These are phyloP conservation scores for Groenewaldozyma tartarivorans DNA, from an alignment of 805 yeast species.

Conservation along the genomic window DNA sequence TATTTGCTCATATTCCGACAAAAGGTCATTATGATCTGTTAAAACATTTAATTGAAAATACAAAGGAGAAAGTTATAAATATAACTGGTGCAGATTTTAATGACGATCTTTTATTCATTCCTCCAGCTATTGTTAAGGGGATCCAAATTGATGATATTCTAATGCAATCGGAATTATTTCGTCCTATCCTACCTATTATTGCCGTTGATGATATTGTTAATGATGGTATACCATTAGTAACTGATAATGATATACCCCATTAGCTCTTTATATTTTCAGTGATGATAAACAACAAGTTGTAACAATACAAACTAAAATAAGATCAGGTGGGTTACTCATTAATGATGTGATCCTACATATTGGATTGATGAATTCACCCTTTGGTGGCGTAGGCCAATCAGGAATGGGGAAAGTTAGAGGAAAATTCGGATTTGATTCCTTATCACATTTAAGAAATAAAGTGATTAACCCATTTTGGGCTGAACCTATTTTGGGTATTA, in stretches of 20 bases:
- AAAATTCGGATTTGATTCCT: conserved; percentile 52
- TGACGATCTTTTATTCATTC: conserved; percentile 32
- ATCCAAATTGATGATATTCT: conserved; percentile 57
- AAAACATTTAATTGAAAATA: conserved; percentile 16
- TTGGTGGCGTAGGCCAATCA: conserved; percentile 84
- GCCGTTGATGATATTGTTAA: conserved; percentile 32
- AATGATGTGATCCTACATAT: conserved; percentile 71
- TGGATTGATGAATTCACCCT: conserved; percentile 61
- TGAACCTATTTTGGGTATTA: conserved; percentile 46
- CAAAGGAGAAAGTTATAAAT: conserved; percentile 26
- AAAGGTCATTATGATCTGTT: conserved; percentile 37
- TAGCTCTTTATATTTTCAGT: conserved; percentile 68
- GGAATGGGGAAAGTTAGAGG: conserved; percentile 87
- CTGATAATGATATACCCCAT: conserved; percentile 53
- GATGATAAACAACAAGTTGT: conserved; percentile 38
- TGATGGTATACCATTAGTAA: conserved; percentile 28
- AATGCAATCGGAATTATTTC: conserved; percentile 74
- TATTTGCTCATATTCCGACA: conserved; percentile 53
- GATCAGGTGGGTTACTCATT: conserved; percentile 64
- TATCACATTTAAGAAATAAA: conserved; percentile 65
- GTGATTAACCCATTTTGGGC: conserved; percentile 56
- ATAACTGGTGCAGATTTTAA: conserved; percentile 19
- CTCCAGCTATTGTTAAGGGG: conserved; percentile 65
- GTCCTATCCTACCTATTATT: conserved; percentile 74
- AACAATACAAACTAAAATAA: conserved; percentile 39